Evolutionary conservation across 768 basidiomycete species (phyloP).

Genomic region (Neoboletus brunneissimus): DNA sequence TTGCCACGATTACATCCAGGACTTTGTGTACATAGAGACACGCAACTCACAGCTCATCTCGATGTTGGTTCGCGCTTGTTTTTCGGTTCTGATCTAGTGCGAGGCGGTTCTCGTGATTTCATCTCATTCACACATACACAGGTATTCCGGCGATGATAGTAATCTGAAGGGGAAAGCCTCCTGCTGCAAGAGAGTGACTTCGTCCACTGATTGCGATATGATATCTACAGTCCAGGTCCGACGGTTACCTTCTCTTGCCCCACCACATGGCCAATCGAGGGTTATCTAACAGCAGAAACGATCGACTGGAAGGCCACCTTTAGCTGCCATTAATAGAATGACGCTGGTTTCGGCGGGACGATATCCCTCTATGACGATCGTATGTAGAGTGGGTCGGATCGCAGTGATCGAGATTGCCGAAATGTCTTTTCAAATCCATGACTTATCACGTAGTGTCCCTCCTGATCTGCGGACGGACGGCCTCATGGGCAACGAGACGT

Average conservation of each 20-base stretch:
- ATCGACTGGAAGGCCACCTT: neutral
- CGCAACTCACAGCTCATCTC: neutral
- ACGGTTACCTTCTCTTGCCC: neutral
- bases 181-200: neutral
- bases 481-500: neutral
- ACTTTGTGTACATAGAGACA: neutral
- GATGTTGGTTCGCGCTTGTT: neutral
- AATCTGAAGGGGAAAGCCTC: neutral
- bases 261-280: neutral
- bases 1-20: neutral
- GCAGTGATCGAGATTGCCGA: neutral
- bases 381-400: no score
- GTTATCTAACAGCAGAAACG: neutral
- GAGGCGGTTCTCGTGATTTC: neutral
- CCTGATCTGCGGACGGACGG: slow-evolving; percentile 3
- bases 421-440: neutral
- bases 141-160: neutral
- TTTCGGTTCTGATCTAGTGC: neutral
- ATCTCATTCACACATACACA: neutral
- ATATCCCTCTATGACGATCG: neutral
- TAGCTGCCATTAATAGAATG: neutral
- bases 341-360: neutral
- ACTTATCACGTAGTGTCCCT: neutral
- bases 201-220: neutral
- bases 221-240: neutral